phyloP scores from a whole-genome alignment of 768 basidiomycete genomes.

The Russula olivacea region DNA sequence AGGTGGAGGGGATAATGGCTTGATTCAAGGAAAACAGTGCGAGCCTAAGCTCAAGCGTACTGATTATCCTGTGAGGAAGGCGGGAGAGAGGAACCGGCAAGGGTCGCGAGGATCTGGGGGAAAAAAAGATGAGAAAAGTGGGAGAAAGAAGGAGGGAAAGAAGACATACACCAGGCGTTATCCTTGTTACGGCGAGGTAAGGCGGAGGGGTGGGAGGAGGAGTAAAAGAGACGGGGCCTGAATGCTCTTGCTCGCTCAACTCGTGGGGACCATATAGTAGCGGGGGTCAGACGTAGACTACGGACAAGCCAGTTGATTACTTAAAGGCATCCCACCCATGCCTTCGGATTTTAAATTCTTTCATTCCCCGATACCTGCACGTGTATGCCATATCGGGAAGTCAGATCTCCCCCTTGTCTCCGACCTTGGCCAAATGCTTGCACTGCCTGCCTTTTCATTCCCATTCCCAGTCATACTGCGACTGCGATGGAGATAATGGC shows the following conservation, averaged over 20 bases:
- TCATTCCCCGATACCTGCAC: conserved; percentile 16
- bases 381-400: conserved; percentile 12
- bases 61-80: conserved; percentile 38
- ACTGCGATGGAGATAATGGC: background rate
- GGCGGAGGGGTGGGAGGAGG: conserved; percentile 33
- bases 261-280: conserved; percentile 26
- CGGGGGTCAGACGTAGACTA: conserved; percentile 14
- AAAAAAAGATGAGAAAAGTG: background rate
- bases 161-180: conserved; percentile 42
- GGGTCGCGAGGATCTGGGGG: conserved; percentile 81
- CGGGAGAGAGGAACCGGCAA: conserved; percentile 73
- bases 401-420: conserved; percentile 12
- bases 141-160: background rate
- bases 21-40: conserved; percentile 20
- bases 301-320: conserved; percentile 7
- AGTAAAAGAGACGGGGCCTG: conserved; percentile 30
- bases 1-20: conserved; percentile 31
- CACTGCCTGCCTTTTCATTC: background rate
- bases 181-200: conserved; percentile 48
- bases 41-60: conserved; percentile 33
- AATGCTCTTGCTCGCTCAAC: conserved; percentile 23
- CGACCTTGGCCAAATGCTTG: background rate
- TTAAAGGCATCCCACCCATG: conserved; percentile 7
- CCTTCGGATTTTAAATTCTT: conserved; percentile 11
- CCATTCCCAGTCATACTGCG: background rate